Percentiles rank a stretch among this genome's conserved stretches.
phyloP scores from a whole-genome alignment of 192 early-diverging fungal genomes.

The Phlyctochytrium planicorne region DNA sequence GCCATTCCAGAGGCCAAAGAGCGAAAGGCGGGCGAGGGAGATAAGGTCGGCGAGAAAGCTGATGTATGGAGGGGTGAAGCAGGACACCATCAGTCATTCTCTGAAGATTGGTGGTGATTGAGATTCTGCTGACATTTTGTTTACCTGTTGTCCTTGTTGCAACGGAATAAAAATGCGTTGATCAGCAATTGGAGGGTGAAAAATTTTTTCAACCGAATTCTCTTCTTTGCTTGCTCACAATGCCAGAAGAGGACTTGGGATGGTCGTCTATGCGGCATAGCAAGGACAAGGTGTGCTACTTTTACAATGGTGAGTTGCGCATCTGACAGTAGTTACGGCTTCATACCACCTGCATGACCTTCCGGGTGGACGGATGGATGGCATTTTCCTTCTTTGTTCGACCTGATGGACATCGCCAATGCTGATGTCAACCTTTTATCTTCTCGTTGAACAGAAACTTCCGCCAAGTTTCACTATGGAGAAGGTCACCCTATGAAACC shows the following conservation, averaged over 20 bases:
- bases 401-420: not conserved
- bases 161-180: no score
- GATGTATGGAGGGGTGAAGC: not conserved
- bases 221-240: no score
- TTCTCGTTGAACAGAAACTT: slow-evolving; percentile 16
- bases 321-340: not conserved
- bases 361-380: no score
- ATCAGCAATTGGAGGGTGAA: no score
- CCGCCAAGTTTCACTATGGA: slow-evolving; percentile 34
- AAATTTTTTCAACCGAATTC: no score
- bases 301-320: slow-evolving; percentile 21
- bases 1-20: not conserved
- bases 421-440: not conserved
- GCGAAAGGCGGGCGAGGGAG: not conserved
- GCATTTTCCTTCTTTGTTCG: not conserved
- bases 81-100: no score
- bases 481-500: slow-evolving; percentile 97
- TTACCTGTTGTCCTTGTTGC: no score
- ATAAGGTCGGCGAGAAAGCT: not conserved
- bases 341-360: no score
- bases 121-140: no score
- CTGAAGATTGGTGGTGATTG: no score
- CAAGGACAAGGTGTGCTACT: slow-evolving; percentile 28
- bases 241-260: not conserved
- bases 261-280: not conserved